Percentiles rank a stretch among this genome's conserved stretches.
phyloP scores from a whole-genome alignment of 2,329 filamentous ascomycete species.

The Colletotrichum abscissum region DNA sequence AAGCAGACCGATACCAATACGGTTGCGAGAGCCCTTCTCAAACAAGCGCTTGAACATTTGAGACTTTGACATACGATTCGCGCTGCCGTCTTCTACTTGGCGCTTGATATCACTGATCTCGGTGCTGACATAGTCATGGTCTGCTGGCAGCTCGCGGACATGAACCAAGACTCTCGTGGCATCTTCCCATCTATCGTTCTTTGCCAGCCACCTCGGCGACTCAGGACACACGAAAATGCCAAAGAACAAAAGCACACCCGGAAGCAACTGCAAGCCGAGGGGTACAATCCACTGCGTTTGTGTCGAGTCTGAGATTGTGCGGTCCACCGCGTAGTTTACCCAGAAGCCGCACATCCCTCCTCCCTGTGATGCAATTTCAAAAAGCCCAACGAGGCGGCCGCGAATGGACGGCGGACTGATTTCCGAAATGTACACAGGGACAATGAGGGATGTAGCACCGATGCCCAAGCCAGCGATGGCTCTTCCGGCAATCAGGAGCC shows the following conservation, averaged over 20 bases:
- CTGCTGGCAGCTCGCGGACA: slow-evolving; percentile 47
- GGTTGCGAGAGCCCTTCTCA: slow-evolving; percentile 43
- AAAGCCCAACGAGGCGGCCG: slow-evolving; percentile 62
- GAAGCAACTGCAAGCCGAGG: slow-evolving; percentile 53
- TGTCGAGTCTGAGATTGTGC: slow-evolving; percentile 35
- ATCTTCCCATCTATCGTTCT: slow-evolving; percentile 49
- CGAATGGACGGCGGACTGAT: slow-evolving; percentile 63
- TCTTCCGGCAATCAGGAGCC: slow-evolving; percentile 67
- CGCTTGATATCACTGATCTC: slow-evolving; percentile 64
- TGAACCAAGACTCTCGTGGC: slow-evolving; percentile 50
- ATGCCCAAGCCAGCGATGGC: slow-evolving; percentile 63
- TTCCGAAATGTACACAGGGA: slow-evolving; percentile 70
- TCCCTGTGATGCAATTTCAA: slow-evolving; percentile 62
- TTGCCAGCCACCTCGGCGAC: slow-evolving; percentile 48
- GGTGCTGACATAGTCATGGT: slow-evolving; percentile 51
- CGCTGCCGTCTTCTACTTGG: slow-evolving; percentile 65
- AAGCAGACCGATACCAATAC: slow-evolving; percentile 61
- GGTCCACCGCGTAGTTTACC: slow-evolving; percentile 44
- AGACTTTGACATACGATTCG: slow-evolving; percentile 21
- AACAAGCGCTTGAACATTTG: slow-evolving; percentile 37
- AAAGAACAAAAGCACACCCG: slow-evolving; percentile 48
- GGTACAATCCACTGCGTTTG: slow-evolving; percentile 55
- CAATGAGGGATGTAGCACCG: slow-evolving; percentile 60
- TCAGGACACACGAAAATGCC: slow-evolving; percentile 49
- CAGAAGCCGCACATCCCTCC: slow-evolving; percentile 62